Base-by-base conservation (phyloP, 768 basidiomycete genomes). In the Rhizopogon rudus region DNA sequence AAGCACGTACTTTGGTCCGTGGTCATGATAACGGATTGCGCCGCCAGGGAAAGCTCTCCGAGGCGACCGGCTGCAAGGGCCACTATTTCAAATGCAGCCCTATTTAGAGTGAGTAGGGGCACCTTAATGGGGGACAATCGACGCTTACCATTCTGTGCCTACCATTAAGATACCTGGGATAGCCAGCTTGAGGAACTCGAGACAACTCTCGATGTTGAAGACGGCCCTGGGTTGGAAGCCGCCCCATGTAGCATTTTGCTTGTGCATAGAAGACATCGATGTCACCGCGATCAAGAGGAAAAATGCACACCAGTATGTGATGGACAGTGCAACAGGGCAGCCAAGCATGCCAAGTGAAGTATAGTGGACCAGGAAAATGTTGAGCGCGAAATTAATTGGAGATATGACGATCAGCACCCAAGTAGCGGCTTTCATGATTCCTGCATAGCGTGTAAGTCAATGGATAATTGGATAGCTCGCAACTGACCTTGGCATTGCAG, bases 81-180 rank as follows among this genome's bases (percentile, higher is more conserved):
- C 10, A 91, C 88, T 40, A 91, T 88, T 64, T 91, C 89, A 60
- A 91, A 91, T 0, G 88, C 86, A 43, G 84, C 85, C 88, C 88
- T 88, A 40, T 55, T 43, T 31, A 44, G 57, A 42, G 42, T 55
- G n/a, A 33, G 37, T 45, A 25, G 7, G n/a, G 3, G n/a, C 25
- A 25, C 10, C 37, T 12, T 35, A 13, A 46, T 3, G 12, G 2
- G 17, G 14, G 35, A 31, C 29, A 25, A 52, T 35, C 40, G 40
- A 25, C 40, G 33, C 76, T 52, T 63, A 88, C 88, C 88, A 91
- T 73, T 91, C 89, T 3, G 87, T 88, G 20, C 85, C 86, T 29
- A 89, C 80, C 87, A 89, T 89, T 28, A 88, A 61, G 43, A 91
- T 87, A 0, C 88, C 89, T 0, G 88, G 87, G n/a, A 90, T 61